Evolutionary conservation across 176 grass and related monocot genomes (phyloP), one percentile per base, ranked within the genome.

Genomic region (Dendrocalamus sinicus): DNA sequence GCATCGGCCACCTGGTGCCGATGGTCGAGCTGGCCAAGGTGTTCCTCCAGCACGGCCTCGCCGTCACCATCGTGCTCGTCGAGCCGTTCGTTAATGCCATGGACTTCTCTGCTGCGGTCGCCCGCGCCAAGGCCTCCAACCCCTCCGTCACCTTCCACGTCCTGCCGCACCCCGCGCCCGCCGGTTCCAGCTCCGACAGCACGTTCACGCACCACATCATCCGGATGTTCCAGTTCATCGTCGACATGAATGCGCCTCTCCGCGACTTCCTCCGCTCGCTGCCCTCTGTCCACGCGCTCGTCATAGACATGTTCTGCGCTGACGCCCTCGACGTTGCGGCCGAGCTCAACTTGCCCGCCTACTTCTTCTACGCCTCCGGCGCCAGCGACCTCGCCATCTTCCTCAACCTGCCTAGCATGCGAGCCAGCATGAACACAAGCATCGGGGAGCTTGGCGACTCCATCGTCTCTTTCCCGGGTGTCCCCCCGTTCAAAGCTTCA

Each of bases 251-350:
- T 32, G 44, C 62, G 9, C 72, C 82, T 14, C 81, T 93, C 70
- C 77, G 64, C n/a, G 74, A 92, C 67, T 89, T 91, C 79, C 84
- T 97, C 68, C 37, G 78, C 32, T 86, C 89, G 41, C 48, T 83
- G 15, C 64, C 79, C 2, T 13, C 76, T 19, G 43, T 91, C 2
- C 20, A 81, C 83, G 86, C 92, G 47, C 68, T 94, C 55, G 66
- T 94, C 57, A 8, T 89, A 84, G 92, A 94, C 87, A 91, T 91
- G 83, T 94, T 94, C 76, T 86, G 83, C 80, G 14, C 3, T 8
- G 80, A 69, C 63, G 64, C 89, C 2, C 48, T 73, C 1, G 79
- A 81, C 17, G 86, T 91, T 45, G 89, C 89, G 1, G 44, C 67
- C 1, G 84, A 87, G 77, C 84, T 92, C 79, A 13, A 26, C 2